Percentiles rank a stretch among this genome's conserved stretches.
Conservation (phyloP, 2,329 filamentous ascomycete genomes). For the Cladosporium sp. region DNA sequence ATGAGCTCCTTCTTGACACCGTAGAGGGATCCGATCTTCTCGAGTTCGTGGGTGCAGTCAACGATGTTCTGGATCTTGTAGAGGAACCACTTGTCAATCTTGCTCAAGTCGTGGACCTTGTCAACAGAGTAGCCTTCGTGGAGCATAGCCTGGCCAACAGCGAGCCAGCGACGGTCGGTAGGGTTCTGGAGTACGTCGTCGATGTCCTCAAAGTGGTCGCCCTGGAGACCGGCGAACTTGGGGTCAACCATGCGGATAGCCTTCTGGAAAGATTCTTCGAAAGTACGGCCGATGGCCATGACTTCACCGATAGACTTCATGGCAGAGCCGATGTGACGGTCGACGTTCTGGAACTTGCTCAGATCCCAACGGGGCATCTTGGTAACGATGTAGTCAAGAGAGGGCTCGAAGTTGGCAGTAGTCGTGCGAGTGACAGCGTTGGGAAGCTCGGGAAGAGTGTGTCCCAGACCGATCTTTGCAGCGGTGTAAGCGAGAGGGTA, state of each 20-base stretch:
- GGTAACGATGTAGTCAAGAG: slow-evolving; percentile 94
- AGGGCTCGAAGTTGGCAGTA: slow-evolving; percentile 97
- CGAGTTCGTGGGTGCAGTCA: slow-evolving; percentile 80
- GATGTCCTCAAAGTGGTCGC: slow-evolving; percentile 88
- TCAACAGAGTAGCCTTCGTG: slow-evolving; percentile 96
- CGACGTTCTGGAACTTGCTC: slow-evolving; percentile 98
- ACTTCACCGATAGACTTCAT: slow-evolving; percentile 99
- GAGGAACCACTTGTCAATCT: slow-evolving; percentile 99
- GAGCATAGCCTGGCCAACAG: slow-evolving; percentile 95
- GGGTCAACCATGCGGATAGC: slow-evolving; percentile 97
- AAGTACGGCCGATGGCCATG: slow-evolving; percentile 98
- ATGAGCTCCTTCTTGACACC: slow-evolving; percentile 86
- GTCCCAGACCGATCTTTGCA: slow-evolving; percentile 95
- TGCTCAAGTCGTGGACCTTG: slow-evolving; percentile 86
- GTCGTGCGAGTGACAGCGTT: slow-evolving; percentile 99
- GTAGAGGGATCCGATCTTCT: slow-evolving; percentile 78
- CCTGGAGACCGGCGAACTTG: slow-evolving; percentile 87
- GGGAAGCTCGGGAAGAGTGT: slow-evolving; percentile 91
- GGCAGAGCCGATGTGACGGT: slow-evolving; percentile 92
- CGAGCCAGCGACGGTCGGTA: slow-evolving; percentile 94
- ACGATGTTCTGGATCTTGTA: slow-evolving; percentile 98
- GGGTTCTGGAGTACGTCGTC: slow-evolving; percentile 89
- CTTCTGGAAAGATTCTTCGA: slow-evolving; percentile 99
- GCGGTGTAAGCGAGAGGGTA: slow-evolving; percentile 97
- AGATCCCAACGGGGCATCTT: slow-evolving; percentile 99